phyloP scores from a whole-genome alignment of 768 basidiomycete species.

The Exidia glandulosa region DNA sequence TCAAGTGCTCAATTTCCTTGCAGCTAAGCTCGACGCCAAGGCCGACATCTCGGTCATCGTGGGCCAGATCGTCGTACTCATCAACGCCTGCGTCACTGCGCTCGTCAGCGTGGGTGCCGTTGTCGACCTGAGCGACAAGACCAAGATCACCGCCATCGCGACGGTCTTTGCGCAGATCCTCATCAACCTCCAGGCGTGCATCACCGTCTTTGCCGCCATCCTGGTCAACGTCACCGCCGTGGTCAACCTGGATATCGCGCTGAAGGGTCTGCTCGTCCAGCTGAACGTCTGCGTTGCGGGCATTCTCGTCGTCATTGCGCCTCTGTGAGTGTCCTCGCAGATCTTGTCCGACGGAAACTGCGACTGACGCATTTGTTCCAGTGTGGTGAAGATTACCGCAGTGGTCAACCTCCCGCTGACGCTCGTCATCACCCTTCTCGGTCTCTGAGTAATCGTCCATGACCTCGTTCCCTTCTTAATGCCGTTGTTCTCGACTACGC shows the following conservation, averaged over 20 bases:
- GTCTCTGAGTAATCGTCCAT: too few species aligned
- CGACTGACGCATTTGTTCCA: too few species aligned
- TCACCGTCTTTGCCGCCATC: background rate
- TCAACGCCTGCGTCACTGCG: background rate
- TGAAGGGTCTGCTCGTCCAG: background rate
- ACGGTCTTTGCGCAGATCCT: background rate
- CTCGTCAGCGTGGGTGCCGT: background rate
- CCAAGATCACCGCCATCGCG: background rate
- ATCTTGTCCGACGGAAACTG: too few species aligned
- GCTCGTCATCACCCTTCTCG: too few species aligned
- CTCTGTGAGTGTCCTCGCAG: background rate
- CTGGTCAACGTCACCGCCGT: background rate
- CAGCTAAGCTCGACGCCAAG: background rate
- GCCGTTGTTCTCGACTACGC: too few species aligned
- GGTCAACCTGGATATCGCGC: background rate
- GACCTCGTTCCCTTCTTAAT: too few species aligned
- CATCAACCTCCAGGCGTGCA: background rate
- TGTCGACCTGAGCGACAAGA: background rate
- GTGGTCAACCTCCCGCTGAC: too few species aligned
- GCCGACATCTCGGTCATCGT: background rate
- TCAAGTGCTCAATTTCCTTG: background rate
- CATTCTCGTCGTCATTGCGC: background rate
- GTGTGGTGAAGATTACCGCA: too few species aligned
- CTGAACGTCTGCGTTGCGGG: background rate
- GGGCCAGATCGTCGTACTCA: background rate